Base-by-base conservation (phyloP, 495 filamentous ascomycete species). In the Entonaema liquescens region DNA sequence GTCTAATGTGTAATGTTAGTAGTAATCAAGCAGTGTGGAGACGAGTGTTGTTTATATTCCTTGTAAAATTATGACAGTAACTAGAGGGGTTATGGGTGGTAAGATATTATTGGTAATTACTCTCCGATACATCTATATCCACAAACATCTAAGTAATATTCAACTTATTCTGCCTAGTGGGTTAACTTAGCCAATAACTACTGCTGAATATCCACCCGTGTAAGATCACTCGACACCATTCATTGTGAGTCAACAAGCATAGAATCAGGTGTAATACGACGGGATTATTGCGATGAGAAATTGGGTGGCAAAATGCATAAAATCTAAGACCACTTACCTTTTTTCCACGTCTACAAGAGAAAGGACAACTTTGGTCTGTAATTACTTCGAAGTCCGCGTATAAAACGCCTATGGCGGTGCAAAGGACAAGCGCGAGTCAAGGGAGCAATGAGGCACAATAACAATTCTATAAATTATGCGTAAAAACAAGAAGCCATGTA, bases 351-450 rank as follows among this genome's bases (percentile, higher is more conserved):
- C 11, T 3, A 35, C n/a, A 1, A 53, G 11, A 5, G 5, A 56
- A 35, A 56, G 29, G 53, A 56, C 53, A 56, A 9, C 29, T 23
- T 29, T 54, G 15, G 26, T 54, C 26, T 23, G 25, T 53, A 53
- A 29, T 53, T 29, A 53, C 12, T 29, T 29, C 25, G 7, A 56
- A 23, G 29, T 13, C 21, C 29, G 17, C 29, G 13, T 11, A 56
- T 19, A 26, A 55, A 55, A 35, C 7, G 53, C 53, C 29, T 35
- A 23, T 21, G 53, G 53, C 29, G 15, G 53, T 56, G 53, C 17
- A 21, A 19, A 56, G 53, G n/a, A 56, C 53, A 56, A 56, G n/a
- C 29, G 1, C n/a, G 6, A 2, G 26, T 36, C 26, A 53, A 29
- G 42, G 23, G 5, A 17, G 38, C 15, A 40, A 17, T 40, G 2